Base-by-base conservation (phyloP, 2,329 filamentous ascomycete genomes). In the Ophiostoma perfectum region DNA sequence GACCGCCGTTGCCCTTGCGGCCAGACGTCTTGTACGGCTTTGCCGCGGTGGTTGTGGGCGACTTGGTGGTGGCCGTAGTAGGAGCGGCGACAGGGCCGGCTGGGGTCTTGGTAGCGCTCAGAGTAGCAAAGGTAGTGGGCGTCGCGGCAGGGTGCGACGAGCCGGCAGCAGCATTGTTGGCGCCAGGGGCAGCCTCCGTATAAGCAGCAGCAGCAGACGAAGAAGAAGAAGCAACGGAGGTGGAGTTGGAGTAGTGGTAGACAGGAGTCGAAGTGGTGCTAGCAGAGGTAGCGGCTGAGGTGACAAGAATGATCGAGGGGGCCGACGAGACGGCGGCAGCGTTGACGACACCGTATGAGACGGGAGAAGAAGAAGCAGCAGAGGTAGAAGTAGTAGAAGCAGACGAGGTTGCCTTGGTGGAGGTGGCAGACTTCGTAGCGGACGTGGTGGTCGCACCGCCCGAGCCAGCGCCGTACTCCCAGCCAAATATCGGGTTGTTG, bases 401-500 rank as follows among this genome's bases (percentile, higher is more conserved):
- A 44, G 42, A 8, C 42, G 42, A 9, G 5, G 6, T n/a, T n/a
- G 47, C 47, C 47, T 52, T 52, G 47, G 47, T 52, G 5, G 47
- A 52, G 16, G 47, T 52, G 27, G 27, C 27, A 27, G 27, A 27
- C 27, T 27, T 27, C 27, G 27, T 16, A 27, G 49, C 27, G n/a
- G n/a, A n/a, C 4, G 49, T 27, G 18, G 49, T 9, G 2, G 49
- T 14, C 2, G 49, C 8, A 27, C 49, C 42, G 14, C 42, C 49
- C 1, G 18, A 27, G 18, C 49, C 42, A 6, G 6, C 42, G 68
- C 83, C 83, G 68, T 80, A 80, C 41, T 76, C 73, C 80, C 82
- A 88, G 63, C 83, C 82, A 49, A 79, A 79, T n/a, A 87, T 74
- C 3, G 81, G 80, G 77, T 85, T 84, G 75, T 81, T 78, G 41